Base-by-base conservation (phyloP, 352 stramenopile genomes). In the Pythium chondricola region DNA sequence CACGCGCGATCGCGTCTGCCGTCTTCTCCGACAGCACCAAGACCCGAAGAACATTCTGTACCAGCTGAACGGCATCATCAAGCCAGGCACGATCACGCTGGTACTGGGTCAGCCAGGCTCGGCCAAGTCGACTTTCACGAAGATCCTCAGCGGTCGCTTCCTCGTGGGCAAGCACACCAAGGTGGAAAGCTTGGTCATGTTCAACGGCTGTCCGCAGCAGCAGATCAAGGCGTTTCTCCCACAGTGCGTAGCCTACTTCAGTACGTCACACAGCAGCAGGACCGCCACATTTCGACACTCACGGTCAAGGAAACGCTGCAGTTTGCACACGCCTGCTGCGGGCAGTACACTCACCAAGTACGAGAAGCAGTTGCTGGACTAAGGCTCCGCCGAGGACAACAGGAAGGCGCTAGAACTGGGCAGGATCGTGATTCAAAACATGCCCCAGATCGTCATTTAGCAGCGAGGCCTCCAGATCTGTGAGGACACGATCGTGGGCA, bases 371-470 rank as follows among this genome's bases (percentile, higher is more conserved):
- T 24, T 59, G 24, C 35, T 58, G 2, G 14, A 27, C 13, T 31
- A 48, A n/a, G 50, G 38, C 72, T 26, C 63, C 73, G 16, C 37
- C 5, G 41, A 65, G 6, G 50, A 65, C 24, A 65, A 57, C 43
- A 22, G 44, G 17, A n/a, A 41, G 13, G 56, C 56, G n/a, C 6
- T 52, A 4, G 42, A 55, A 38, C 25, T 42, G 6, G 43, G 50
- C 4, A 14, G 35, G 4, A 35, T 40, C 9, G 20, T 62, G 18
- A 38, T 49, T 29, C 32, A 52, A 33, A 14, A 59, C 26, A 39
- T 52, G 25, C 58, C 59, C 2, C 58, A 80, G 41, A 48, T 74
- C n/a, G 65, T 69, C 21, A 40, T 58, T n/a, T 21, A 58, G 17
- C 58, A 58, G 33, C 42, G 65, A 5, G 58, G 63, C 27, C 57